Evolutionary conservation across 1,284 basidiomycete species (phyloP), one percentile per base, ranked within the genome.

Genomic region (Flammula alnicola): DNA sequence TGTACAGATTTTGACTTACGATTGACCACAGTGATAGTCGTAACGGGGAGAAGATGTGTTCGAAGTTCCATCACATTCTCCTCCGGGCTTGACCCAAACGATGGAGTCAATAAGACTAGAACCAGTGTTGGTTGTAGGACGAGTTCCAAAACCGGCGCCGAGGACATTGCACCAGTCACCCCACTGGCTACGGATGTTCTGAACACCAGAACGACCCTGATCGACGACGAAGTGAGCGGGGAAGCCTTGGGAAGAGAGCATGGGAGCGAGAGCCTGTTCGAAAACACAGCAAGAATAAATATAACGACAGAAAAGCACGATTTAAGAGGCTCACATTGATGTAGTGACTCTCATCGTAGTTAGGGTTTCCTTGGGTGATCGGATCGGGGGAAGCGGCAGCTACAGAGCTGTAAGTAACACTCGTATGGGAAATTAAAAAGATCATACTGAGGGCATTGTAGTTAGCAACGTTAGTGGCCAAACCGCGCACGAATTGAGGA

Each of bases 21-120:
- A 69, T 51, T 63, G 69, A 60, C 67, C 70, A 62, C 82, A 84
- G 53, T 78, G 77, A 46, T 71, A 68, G 66, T 86, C 83, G 64
- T 74, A 85, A 47, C 83, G 77, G 14, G 76, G 57, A n/a, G 83
- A 68, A 11, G 77, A 78, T 40, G 71, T 75, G 73, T 85, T 77
- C 56, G 75, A 79, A 35, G 83, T 85, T 55, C 83, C 83, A 61
- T 85, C 83, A 54, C 74, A 80, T 68, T 85, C 83, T 56, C 83
- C 83, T 75, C 81, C 81, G 47, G 83, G 82, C 72, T 86, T 86
- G 57, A 83, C 76, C 83, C 82, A 85, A 54, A 84, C 81, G 63
- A 85, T 79, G 38, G 81, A 68, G 60, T 85, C 84, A 56, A 85
- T 80, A 61, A 77, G 68, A 41, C 70, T 64, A 44, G 73, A 76